A percentile compares a stretch with the other conserved stretches of the same genome.
phyloP scores from a whole-genome alignment of 306 rosid species.

The Dalbergia cochinchinensis region DNA sequence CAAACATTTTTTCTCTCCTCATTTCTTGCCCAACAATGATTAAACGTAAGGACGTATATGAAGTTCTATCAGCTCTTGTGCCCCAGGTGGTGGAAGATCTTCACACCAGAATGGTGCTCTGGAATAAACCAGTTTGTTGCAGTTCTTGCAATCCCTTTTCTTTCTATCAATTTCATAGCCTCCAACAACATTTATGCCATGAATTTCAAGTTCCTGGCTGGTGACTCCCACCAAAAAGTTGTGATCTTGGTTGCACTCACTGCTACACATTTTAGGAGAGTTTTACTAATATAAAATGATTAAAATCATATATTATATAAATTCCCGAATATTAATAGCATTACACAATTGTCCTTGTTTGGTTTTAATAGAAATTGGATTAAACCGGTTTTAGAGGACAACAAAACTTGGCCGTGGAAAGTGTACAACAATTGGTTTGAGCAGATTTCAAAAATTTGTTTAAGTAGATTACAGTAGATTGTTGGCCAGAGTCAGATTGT shows the following conservation, averaged over 20 bases:
- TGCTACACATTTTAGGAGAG: too few species aligned
- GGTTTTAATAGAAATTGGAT: too few species aligned
- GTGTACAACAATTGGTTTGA: too few species aligned
- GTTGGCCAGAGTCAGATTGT: too few species aligned
- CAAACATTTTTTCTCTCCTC: neutral
- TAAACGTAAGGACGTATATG: conserved; percentile 72
- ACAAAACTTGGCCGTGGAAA: too few species aligned
- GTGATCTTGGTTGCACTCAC: conserved; percentile 29
- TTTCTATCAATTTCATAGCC: conserved; percentile 34
- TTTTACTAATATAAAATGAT: too few species aligned
- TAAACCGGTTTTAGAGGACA: too few species aligned
- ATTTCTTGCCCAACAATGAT: conserved; percentile 57
- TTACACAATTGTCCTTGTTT: too few species aligned
- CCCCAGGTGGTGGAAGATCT: conserved; percentile 59
- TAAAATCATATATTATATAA: too few species aligned
- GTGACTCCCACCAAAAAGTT: conserved; percentile 47
- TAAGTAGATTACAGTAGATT: too few species aligned
- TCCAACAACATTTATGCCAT: conserved; percentile 45
- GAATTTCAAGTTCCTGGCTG: conserved; percentile 43
- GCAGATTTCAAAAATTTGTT: too few species aligned
- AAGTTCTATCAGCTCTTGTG: conserved; percentile 39
- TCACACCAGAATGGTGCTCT: conserved; percentile 46
- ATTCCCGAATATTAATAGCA: too few species aligned
- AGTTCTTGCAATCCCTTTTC: conserved; percentile 39
- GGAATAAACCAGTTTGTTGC: conserved; percentile 52